Base-by-base conservation (phyloP, 352 stramenopile species). In the Elongisporangium anandrum region DNA sequence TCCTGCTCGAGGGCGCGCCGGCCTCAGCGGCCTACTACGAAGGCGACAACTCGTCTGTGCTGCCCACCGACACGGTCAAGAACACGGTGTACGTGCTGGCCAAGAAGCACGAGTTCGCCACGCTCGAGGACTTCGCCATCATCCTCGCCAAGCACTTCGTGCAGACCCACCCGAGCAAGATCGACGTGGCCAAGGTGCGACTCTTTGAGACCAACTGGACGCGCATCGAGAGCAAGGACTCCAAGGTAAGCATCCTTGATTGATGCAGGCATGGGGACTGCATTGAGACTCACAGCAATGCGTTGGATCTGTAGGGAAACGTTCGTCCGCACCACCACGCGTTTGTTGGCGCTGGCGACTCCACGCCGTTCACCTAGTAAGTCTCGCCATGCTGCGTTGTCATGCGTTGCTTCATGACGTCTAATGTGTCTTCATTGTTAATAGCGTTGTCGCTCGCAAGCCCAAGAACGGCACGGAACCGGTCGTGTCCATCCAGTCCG, bases 31-130 rank as follows among this genome's bases (percentile, higher is more conserved):
- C 83, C 23, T 97, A 96, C 72, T 89, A 88, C 57, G 62, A 84
- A 54, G 87, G 83, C 59, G 86, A 97, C 74, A 97, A 97, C 63
- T 72, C 76, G 49, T 68, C 72, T 21, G 86, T 97, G 63, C 69
- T 97, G 49, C 83, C 87, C 48, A 97, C 88, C 6, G 88, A 97
- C 69, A 95, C 88, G 60, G 75, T 94, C 69, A 97, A 97, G 75
- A 97, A 97, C 69, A 95, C 87, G 39, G 82, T 96, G 24, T 96
- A 94, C 68, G 81, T 89, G 59, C 52, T 96, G 41, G 87, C 86
- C 39, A 96, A 95, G 79, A 81, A 90, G 64, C 81, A 92, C 69
- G 77, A 91, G 68, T 95, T 96, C 61, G 81, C 79, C 12, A 87
- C 80, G 66, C 86, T 91, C 58, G 88, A 97, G 69, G 83, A 94